A percentile compares a stretch with the other conserved stretches of the same genome.
Conservation (phyloP, 345 rosid species). For the Mercurialis annua region DNA sequence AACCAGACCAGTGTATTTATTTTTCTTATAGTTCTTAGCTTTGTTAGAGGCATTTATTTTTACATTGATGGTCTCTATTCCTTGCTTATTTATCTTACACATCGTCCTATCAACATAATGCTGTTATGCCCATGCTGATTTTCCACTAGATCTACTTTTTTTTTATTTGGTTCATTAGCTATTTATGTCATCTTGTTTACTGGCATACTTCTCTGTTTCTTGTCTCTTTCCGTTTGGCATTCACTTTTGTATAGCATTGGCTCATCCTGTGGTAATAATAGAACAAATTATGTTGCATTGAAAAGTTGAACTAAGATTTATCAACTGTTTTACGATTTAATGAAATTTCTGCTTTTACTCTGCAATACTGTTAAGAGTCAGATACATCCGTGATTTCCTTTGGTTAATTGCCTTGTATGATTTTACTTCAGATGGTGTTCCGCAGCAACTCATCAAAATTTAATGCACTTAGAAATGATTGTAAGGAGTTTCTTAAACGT, state of each 20-base stretch:
- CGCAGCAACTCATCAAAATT: conserved; percentile 64
- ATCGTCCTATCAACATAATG: background rate
- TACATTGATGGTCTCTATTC: background rate
- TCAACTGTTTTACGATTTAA: background rate
- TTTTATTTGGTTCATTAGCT: background rate
- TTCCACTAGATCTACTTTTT: background rate
- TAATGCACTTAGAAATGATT: conserved; percentile 57
- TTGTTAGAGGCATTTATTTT: background rate
- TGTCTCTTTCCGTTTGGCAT: background rate
- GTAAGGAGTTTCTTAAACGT: conserved; percentile 54
- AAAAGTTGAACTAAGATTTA: background rate
- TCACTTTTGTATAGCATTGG: background rate
- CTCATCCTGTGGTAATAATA: background rate
- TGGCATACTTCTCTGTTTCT: background rate
- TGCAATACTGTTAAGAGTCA: background rate
- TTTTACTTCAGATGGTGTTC: conserved; percentile 62
- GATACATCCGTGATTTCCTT: background rate
- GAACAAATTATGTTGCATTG: background rate
- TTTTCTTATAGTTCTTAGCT: background rate
- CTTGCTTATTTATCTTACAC: too few relatives aligned
- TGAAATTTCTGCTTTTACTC: background rate
- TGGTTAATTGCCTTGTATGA: conserved; percentile 9
- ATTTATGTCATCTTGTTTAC: background rate
- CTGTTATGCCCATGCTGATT: background rate
- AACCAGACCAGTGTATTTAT: background rate